Evolutionary conservation across 805 yeast species (phyloP).

Genomic region (Komagataella pastoris): DNA sequence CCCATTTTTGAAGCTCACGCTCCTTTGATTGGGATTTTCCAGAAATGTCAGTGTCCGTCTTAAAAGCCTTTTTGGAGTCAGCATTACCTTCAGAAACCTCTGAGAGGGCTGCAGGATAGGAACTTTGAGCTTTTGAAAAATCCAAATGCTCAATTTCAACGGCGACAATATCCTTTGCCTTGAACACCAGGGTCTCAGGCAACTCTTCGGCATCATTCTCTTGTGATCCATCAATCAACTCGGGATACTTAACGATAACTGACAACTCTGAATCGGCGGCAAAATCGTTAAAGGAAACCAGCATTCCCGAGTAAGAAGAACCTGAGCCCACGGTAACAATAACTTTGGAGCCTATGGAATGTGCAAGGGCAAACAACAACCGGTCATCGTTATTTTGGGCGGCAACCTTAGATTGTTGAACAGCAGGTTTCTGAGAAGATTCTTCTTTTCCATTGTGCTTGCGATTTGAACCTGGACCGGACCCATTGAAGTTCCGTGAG

Average conservation of each 20-base stretch:
- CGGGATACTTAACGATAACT: slow-evolving; percentile 41
- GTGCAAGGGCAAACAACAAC: slow-evolving; percentile 36
- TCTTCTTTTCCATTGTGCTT: neutral
- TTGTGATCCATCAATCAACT: slow-evolving; percentile 14
- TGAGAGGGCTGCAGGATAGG: slow-evolving; percentile 6
- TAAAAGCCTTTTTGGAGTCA: slow-evolving; percentile 27
- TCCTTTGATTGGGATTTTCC: slow-evolving; percentile 32
- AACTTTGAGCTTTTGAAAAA: slow-evolving; percentile 8
- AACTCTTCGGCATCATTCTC: slow-evolving; percentile 24
- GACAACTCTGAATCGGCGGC: slow-evolving; percentile 26
- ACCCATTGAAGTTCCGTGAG: neutral
- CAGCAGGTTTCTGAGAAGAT: neutral
- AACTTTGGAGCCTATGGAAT: slow-evolving; percentile 45
- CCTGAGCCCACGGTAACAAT: slow-evolving; percentile 54
- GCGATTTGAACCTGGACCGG: neutral
- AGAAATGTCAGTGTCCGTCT: slow-evolving; percentile 80
- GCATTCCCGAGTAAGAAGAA: slow-evolving; percentile 40
- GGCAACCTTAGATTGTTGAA: slow-evolving; percentile 2
- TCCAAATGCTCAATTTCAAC: slow-evolving; percentile 28
- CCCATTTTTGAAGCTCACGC: slow-evolving; percentile 77
- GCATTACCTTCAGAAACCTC: neutral
- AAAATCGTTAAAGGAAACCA: slow-evolving; percentile 30
- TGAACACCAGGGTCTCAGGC: slow-evolving; percentile 29
- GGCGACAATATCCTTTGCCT: slow-evolving; percentile 37
- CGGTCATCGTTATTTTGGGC: slow-evolving; percentile 36